Evolutionary conservation across 306 rosid species (phyloP), one percentile per base, ranked within the genome.

Genomic region (Datisca glomerata): DNA sequence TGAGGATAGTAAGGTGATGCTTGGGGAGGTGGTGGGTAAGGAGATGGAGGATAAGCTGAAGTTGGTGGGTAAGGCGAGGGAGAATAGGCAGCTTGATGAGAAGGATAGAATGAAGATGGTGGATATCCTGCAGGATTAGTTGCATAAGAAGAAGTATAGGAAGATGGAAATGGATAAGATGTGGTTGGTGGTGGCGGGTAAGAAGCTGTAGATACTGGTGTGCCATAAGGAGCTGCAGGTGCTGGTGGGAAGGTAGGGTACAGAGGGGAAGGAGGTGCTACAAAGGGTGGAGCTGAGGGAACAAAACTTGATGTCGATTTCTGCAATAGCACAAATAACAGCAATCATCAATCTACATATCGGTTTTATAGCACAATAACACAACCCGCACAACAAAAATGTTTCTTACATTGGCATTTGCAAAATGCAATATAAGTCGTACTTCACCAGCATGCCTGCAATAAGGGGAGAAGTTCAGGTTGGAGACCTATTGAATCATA

Each of bases 221-320:
- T n/a, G n/a, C n/a, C n/a, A 44, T 63, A 66, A 37, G 39, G 36
- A 25, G 74, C 33, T 38, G 47, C 4, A 12, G 23, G 34, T 6
- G 69, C 13, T 3, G 69, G 49, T 7, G 75, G 60, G 18, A 69
- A 59, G 0, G 41, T 35, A 29, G 70, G 23, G 58, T 82, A 71
- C 12, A 21, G 32, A 42, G 68, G 66, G 9, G 51, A 23, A 25
- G 64, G 16, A 12, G 73, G 55, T 22, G 58, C 51, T 22, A 12
- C 59, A 41, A 70, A 79, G 4, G 81, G 76, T 2, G 85, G 79
- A 16, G 76, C 92, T 2, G 81, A 72, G 0, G 79, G 74, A 43
- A 66, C 44, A 41, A 51, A 67, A 59, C 35, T 51, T 48, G 74
- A 27, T 8, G 35, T 23, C 4, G 47, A 59, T 57, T 57, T 64